A percentile compares a stretch with the other conserved stretches of the same genome.
These are phyloP conservation scores for Penicillium simplicissimum DNA, from an alignment of 495 filamentous ascomycete genomes.

Conservation along the genomic window DNA sequence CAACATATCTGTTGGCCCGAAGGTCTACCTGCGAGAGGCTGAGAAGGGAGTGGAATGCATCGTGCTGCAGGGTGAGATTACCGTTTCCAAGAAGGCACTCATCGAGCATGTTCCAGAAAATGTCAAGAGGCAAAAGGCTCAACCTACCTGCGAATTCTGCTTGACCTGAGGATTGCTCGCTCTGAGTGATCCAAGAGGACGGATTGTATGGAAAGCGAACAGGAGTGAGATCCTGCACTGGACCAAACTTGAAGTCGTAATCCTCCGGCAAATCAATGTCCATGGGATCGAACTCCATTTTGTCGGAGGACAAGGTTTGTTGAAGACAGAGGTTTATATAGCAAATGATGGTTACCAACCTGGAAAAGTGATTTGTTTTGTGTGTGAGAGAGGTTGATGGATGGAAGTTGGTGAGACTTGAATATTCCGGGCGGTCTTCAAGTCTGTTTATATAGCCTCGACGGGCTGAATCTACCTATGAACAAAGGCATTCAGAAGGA, in stretches of 20 bases:
- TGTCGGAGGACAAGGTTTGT: background rate
- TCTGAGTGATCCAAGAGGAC: background rate
- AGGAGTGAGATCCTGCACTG: background rate
- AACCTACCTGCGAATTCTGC: background rate
- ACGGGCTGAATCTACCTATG: background rate
- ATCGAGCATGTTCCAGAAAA: conserved; percentile 15
- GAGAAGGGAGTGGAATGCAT: conserved; percentile 6
- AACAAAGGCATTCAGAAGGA: background rate
- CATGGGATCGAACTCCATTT: background rate
- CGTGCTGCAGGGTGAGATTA: conserved; percentile 5
- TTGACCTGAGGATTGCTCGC: too few species aligned
- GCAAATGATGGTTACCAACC: background rate
- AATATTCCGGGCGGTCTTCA: background rate
- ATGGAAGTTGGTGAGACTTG: background rate
- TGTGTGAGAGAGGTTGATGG: background rate
- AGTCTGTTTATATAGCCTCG: background rate
- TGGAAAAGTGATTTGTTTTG: background rate
- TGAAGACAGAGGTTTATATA: background rate
- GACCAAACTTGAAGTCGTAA: background rate
- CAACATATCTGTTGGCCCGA: background rate
- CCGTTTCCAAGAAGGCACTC: background rate
- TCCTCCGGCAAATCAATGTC: background rate
- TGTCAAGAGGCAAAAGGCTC: conserved; percentile 7
- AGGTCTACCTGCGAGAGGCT: background rate
- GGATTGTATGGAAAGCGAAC: background rate